Conservation (phyloP, 495 filamentous ascomycete species). For the Penicillium pulvis region DNA sequence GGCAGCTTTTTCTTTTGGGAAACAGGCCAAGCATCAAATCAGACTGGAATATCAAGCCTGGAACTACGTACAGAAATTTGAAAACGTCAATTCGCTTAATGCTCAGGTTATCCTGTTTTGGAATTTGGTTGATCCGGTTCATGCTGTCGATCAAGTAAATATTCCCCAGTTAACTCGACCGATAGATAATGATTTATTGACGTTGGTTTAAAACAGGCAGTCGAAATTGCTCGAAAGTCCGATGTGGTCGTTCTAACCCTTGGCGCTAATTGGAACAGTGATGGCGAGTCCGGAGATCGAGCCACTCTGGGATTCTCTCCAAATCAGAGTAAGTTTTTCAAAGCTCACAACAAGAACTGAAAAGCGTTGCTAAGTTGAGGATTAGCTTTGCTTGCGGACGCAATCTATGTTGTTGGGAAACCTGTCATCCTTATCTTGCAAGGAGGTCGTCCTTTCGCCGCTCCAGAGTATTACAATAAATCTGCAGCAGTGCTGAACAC, state of each 20-base stretch:
- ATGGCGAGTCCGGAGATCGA: slow-evolving; percentile 46
- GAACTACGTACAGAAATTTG: slow-evolving; percentile 42
- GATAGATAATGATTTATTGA: not conserved
- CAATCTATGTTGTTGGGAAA: slow-evolving; percentile 40
- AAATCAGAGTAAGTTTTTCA: slow-evolving; percentile 12
- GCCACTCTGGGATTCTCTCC: slow-evolving; percentile 32
- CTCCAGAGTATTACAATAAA: slow-evolving; percentile 12
- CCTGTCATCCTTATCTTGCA: slow-evolving; percentile 45
- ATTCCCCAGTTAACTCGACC: not conserved
- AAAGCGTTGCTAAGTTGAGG: not conserved
- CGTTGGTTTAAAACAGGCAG: slow-evolving; percentile 21
- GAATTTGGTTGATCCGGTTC: slow-evolving; percentile 42
- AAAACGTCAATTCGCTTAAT: slow-evolving; percentile 44
- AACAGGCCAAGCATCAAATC: slow-evolving; percentile 34
- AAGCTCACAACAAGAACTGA: not conserved
- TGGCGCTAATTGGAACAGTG: slow-evolving; percentile 47
- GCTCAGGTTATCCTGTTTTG: slow-evolving; percentile 47
- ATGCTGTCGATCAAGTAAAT: slow-evolving; percentile 28
- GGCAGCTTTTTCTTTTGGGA: slow-evolving; percentile 37
- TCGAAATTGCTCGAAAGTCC: slow-evolving; percentile 33
- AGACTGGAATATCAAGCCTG: slow-evolving; percentile 48
- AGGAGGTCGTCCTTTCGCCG: slow-evolving; percentile 45
- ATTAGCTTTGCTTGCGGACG: slow-evolving; percentile 26
- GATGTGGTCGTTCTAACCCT: slow-evolving; percentile 45
- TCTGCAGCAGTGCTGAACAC: slow-evolving; percentile 13